Base-by-base conservation (phyloP, 306 rosid genomes). In the Trifolium fragiferum region DNA sequence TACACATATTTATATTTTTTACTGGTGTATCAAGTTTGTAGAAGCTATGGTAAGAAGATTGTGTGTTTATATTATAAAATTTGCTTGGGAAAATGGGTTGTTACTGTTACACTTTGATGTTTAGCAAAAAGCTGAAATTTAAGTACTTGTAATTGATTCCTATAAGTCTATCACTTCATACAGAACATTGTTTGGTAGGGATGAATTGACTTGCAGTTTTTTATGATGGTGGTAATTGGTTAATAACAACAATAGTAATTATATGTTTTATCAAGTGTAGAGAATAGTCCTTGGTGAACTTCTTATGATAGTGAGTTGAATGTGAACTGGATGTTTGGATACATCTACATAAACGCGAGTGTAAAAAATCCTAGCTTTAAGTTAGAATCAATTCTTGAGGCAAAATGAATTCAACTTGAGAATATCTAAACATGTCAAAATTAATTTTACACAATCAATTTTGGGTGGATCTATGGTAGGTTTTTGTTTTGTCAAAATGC, bases 121-220 rank as follows among this genome's bases (percentile, higher is more conserved):
- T 53, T 5, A 35, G 25, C 30, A 75, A 50, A 67, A 49, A 14
- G 9, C 69, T 73, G 73, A 55, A 78, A 67, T 51, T 27, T 23
- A 68, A 44, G 27, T 49, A 70, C 40, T 49, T 46, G 50, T 23
- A 16, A 57, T 57, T 3, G 16, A 20, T 53, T 53, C 30, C 27
- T 51, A n/a, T n/a, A n/a, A n/a, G n/a, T n/a, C n/a, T 7, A 3
- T 32, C 63, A 79, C 49, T 55, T 14, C 62, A 54, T 8, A 54
- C 63, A 30, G 20, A 62, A 69, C 7, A 40, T 58, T 25, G 67
- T 55, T 55, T 57, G 25, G 47, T 67, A 73, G 44, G 13, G 44
- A 8, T 40, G 10, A 40, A 7, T 40, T 58, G 62, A 12, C 20
- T 61, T 20, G 10, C 33, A 32, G 4, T 14, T 23, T 23, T 53